These are phyloP conservation scores for Buddleja alternifolia DNA, from an alignment of 257 asterid species.

Conservation along the genomic window DNA sequence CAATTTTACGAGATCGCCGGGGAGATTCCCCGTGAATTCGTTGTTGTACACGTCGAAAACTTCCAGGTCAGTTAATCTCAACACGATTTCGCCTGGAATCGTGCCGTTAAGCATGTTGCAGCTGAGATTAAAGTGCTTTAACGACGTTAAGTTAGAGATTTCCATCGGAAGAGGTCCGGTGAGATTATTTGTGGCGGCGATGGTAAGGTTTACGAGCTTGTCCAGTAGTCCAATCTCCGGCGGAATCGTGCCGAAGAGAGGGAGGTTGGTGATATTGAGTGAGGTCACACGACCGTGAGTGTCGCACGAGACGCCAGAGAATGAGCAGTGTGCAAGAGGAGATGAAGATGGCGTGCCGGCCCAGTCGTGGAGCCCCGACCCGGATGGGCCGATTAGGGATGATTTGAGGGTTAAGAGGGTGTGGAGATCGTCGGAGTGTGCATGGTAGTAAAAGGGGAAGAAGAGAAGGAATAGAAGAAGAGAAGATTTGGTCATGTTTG, in stretches of 20 bases:
- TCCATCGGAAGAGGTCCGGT: constrained; percentile 63
- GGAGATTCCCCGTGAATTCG: constrained; percentile 57
- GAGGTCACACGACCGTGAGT: constrained; percentile 51
- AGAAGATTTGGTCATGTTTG: neutral
- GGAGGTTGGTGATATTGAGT: constrained; percentile 44
- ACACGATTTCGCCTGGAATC: constrained; percentile 41
- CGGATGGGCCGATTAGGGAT: constrained; percentile 52
- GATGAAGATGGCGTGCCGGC: constrained; percentile 33
- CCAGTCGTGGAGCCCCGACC: constrained; percentile 80
- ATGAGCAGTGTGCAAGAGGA: constrained; percentile 56
- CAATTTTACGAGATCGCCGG: constrained; percentile 47
- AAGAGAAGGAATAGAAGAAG: constrained; percentile 18
- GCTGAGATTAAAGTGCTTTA: constrained; percentile 52
- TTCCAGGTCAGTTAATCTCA: constrained; percentile 45
- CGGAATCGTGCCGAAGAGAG: constrained; percentile 55
- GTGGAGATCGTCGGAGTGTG: constrained; percentile 63
- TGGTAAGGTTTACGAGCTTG: constrained; percentile 52
- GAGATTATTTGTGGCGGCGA: constrained; percentile 49
- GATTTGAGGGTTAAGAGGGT: constrained; percentile 58
- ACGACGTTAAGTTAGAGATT: constrained; percentile 43
- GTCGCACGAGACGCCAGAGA: constrained; percentile 81
- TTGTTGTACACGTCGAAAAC: constrained; percentile 64
- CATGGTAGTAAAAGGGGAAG: constrained; percentile 38
- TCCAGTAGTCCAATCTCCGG: constrained; percentile 67
- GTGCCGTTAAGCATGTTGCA: constrained; percentile 46